Conservation (phyloP, 768 basidiomycete genomes). For the Mycena metata region DNA sequence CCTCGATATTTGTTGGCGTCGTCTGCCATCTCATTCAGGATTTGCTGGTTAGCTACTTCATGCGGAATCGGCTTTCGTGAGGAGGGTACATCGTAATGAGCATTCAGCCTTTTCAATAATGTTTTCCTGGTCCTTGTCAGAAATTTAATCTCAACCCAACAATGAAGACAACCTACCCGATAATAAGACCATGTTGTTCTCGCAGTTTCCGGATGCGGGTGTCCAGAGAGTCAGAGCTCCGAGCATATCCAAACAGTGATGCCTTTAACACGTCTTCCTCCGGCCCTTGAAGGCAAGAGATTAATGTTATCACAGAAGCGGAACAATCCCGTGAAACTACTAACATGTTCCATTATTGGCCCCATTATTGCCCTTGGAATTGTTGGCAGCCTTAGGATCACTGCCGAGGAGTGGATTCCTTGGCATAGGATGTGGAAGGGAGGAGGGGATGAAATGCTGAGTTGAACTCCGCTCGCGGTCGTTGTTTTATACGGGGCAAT, state of each 20-base stretch:
- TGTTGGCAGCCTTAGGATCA: neutral
- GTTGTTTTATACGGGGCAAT: neutral
- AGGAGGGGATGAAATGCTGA: neutral
- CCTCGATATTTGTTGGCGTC: slow-evolving; percentile 40
- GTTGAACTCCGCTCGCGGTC: neutral
- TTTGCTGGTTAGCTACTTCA: slow-evolving; percentile 36
- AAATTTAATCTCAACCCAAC: neutral
- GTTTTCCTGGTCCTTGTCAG: slow-evolving; percentile 20
- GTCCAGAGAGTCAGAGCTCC: neutral
- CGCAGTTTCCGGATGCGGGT: slow-evolving; percentile 4
- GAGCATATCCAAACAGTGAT: slow-evolving; percentile 10
- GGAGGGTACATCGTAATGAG: slow-evolving; percentile 36
- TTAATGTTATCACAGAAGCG: neutral
- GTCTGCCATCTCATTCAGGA: slow-evolving; percentile 38
- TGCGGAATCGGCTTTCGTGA: slow-evolving; percentile 34
- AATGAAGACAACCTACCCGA: slow-evolving; percentile 5
- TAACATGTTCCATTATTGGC: slow-evolving; percentile 21
- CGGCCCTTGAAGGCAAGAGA: slow-evolving; percentile 7
- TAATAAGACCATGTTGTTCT: slow-evolving; percentile 8
- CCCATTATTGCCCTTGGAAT: slow-evolving; percentile 15
- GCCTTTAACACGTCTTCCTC: neutral
- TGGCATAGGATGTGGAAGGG: too few relatives aligned
- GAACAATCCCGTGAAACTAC: too few relatives aligned
- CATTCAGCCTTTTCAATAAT: slow-evolving; percentile 33
- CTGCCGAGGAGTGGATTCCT: slow-evolving; percentile 11